phyloP scores from a whole-genome alignment of 2,329 filamentous ascomycete genomes.

The Onygenales sp. region DNA sequence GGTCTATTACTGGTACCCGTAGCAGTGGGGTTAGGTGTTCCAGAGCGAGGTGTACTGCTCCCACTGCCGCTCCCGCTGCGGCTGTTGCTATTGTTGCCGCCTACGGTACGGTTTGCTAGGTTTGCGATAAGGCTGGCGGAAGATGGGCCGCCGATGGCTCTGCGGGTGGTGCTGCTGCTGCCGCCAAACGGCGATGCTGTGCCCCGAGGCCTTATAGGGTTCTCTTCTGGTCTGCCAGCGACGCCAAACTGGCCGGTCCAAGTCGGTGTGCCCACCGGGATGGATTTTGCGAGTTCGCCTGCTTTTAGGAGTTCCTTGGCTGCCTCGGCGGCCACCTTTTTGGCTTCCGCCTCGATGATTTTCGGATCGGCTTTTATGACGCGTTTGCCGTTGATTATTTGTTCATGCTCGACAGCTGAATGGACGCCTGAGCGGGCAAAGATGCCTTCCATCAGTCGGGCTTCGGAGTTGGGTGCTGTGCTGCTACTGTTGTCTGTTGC shows the following conservation, averaged over 20 bases:
- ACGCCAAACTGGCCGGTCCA: constrained; percentile 85
- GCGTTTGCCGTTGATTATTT: constrained; percentile 70
- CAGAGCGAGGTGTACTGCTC: constrained; percentile 34
- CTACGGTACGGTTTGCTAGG: constrained; percentile 21
- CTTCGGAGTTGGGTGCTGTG: constrained; percentile 43
- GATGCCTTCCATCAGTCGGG: constrained; percentile 77
- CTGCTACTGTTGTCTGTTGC: constrained; percentile 14
- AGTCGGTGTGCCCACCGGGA: constrained; percentile 78
- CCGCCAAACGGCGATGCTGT: constrained; percentile 13
- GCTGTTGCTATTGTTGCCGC: constrained; percentile 7
- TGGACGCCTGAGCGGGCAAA: constrained; percentile 80
- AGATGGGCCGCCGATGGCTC: constrained; percentile 28
- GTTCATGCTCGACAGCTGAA: constrained; percentile 86
- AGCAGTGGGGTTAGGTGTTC: constrained; percentile 23
- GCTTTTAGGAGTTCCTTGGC: constrained; percentile 66
- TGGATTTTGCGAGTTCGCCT: constrained; percentile 58
- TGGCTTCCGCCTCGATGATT: constrained; percentile 74
- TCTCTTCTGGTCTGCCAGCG: constrained; percentile 55
- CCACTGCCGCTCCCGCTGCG: constrained; percentile 21
- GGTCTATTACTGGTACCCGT: constrained; percentile 16
- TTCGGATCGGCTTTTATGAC: constrained; percentile 63
- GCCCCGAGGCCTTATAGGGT: background rate
- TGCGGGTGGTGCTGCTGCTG: constrained; percentile 24
- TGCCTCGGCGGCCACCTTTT: constrained; percentile 66
- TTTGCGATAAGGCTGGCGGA: constrained; percentile 32